Evolutionary conservation across 148 eudicot genomes (phyloP), one percentile per base, ranked within the genome.

Genomic region (Oxyria digyna): DNA sequence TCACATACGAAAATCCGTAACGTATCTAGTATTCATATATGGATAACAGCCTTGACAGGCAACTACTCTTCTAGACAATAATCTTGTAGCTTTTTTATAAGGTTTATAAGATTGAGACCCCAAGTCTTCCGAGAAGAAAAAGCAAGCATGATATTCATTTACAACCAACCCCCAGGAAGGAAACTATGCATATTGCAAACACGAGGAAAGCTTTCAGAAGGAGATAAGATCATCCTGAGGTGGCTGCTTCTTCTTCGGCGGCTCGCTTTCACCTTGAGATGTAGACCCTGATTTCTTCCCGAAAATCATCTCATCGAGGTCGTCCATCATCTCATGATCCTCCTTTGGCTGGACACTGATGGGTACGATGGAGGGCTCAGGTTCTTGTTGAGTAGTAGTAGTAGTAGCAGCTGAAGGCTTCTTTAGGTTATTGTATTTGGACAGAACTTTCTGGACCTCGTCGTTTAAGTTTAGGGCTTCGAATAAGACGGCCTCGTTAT

Each of bases 241-340:
- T n/a, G 82, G 72, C 65, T 62, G 80, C 69, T 54, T 81, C 67
- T 89, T 87, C 71, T 84, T 87, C 14, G 62, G 31, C 1, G 82
- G 74, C 43, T 81, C 79, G 37, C 77, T 66, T 20, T 83, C 82
- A 15, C 55, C 73, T 48, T 83, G 83, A 7, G 96, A 83, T 1
- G 89, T 68, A 55, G 85, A 74, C 13, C 86, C 89, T 10, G 82
- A 8, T 70, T 85, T 87, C 71, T 75, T 89, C 48, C 96, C 98
- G 52, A 93, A 93, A 15, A 93, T 89, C 96, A 89, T 93, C 83
- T 93, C 96, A 72, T 89, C 94, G 2, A 92, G 96, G 80, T 92
- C 96, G 35, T 92, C 94, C 96, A 93, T 85, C 96, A 87, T 84
- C 17, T 93, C 96, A 72, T 85, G 89, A 49, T 87, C 62, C 50